These are phyloP conservation scores for Verticillium nubilum DNA, from an alignment of 2,329 filamentous ascomycete genomes.

Conservation along the genomic window DNA sequence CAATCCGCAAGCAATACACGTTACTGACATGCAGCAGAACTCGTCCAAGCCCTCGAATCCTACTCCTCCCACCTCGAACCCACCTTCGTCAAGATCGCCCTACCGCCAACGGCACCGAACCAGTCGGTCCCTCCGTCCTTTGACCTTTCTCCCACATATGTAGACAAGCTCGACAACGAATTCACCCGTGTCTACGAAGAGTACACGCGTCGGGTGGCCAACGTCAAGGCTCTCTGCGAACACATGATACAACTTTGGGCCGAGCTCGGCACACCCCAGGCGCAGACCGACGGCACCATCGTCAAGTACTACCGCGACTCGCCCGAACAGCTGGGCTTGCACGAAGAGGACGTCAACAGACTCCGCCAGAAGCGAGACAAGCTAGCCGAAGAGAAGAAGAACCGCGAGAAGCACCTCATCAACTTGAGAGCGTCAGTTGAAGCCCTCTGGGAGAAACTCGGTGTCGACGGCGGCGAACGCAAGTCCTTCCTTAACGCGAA, in stretches of 20 bases:
- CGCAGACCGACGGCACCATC: constrained; percentile 81
- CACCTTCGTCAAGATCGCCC: constrained; percentile 76
- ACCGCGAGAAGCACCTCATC: constrained; percentile 68
- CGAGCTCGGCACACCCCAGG: constrained; percentile 88
- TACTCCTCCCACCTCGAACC: constrained; percentile 94
- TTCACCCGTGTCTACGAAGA: constrained; percentile 96
- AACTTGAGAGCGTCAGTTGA: constrained; percentile 78
- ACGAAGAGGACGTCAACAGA: constrained; percentile 75
- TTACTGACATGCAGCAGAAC: constrained; percentile 50
- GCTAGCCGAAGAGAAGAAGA: constrained; percentile 81
- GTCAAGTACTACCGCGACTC: constrained; percentile 86
- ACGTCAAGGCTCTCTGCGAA: constrained; percentile 69
- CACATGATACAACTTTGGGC: constrained; percentile 94
- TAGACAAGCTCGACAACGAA: constrained; percentile 79
- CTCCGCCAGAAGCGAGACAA: constrained; percentile 74
- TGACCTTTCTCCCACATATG: constrained; percentile 86
- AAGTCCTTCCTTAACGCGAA: constrained; percentile 83
- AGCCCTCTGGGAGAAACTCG: constrained; percentile 80
- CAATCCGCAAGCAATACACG: neutral
- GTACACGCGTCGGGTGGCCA: constrained; percentile 76
- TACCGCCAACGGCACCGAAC: constrained; percentile 77
- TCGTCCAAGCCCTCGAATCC: constrained; percentile 87
- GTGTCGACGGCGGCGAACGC: constrained; percentile 74
- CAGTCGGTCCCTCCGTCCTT: constrained; percentile 76
- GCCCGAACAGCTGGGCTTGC: constrained; percentile 89